Conservation (phyloP, 78 protist genomes). For the Capsaspora owczarzaki region DNA sequence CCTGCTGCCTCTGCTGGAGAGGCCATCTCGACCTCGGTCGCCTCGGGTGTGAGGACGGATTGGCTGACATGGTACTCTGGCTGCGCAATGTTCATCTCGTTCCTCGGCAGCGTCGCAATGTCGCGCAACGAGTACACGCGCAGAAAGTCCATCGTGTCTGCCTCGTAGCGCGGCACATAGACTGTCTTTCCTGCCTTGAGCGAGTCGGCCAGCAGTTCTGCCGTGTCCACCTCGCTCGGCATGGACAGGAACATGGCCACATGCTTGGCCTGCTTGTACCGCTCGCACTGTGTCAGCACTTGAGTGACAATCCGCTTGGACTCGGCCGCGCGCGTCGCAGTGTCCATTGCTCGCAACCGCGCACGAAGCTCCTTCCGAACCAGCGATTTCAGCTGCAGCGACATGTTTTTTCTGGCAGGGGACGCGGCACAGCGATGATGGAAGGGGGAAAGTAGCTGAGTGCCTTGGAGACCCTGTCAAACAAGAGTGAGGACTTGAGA, state of each 20-base stretch:
- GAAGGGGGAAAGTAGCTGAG: not conserved
- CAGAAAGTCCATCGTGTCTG: not conserved
- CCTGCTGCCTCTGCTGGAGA: no score
- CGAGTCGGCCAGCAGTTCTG: not conserved
- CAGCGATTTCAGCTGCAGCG: not conserved
- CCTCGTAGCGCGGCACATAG: not conserved
- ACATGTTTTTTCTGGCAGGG: not conserved
- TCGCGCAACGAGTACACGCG: not conserved
- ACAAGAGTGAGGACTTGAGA: no score
- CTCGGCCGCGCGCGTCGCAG: not conserved
- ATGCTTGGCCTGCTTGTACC: not conserved
- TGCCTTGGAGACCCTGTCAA: no score
- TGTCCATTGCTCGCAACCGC: not conserved
- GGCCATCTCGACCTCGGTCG: no score
- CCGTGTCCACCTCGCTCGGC: not conserved
- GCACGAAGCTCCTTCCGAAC: not conserved
- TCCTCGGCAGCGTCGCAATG: not conserved
- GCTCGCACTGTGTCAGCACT: not conserved
- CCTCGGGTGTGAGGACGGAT: no score
- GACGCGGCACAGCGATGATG: not conserved
- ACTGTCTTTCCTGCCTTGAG: not conserved
- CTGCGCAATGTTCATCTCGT: not conserved
- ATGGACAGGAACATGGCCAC: not conserved
- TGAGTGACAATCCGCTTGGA: not conserved
- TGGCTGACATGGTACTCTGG: no score